phyloP scores from a whole-genome alignment of 768 basidiomycete genomes.

The Termitomyces sp. region DNA sequence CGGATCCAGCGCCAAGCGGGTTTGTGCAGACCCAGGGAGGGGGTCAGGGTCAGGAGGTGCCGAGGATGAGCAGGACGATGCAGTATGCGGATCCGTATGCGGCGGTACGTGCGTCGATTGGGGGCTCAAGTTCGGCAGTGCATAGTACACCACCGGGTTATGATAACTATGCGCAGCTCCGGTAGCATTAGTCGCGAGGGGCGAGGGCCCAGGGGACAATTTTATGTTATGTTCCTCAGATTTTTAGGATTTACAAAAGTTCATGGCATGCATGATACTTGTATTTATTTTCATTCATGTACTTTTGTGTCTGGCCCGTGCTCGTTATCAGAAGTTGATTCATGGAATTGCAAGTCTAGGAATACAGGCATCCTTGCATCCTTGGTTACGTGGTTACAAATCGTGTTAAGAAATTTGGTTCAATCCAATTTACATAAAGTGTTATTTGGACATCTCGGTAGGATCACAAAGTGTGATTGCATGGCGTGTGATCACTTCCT shows the following conservation, averaged over 20 bases:
- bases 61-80: conserved; percentile 84
- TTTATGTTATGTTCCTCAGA: not conserved
- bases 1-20: conserved; percentile 79
- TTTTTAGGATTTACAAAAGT: not conserved
- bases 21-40: conserved; percentile 30
- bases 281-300: not conserved
- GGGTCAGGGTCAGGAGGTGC: conserved; percentile 43
- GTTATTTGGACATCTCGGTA: too few species aligned
- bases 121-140: conserved; percentile 23
- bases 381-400: not conserved
- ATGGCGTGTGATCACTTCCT: too few species aligned
- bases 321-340: too few species aligned
- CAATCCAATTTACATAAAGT: too few species aligned
- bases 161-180: conserved; percentile 51
- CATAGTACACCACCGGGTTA: conserved; percentile 40
- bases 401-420: not conserved
- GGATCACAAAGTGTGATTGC: too few species aligned
- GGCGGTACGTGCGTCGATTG: conserved; percentile 64
- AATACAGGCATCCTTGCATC: too few species aligned
- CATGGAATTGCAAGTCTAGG: too few species aligned
- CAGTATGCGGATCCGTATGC: conserved; percentile 91
- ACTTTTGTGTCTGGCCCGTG: not conserved
- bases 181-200: conserved; percentile 21
- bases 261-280: not conserved
- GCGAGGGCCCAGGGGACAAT: not conserved